Evolutionary conservation across 345 rosid genomes (phyloP).

Genomic region (Acer yangbiense): DNA sequence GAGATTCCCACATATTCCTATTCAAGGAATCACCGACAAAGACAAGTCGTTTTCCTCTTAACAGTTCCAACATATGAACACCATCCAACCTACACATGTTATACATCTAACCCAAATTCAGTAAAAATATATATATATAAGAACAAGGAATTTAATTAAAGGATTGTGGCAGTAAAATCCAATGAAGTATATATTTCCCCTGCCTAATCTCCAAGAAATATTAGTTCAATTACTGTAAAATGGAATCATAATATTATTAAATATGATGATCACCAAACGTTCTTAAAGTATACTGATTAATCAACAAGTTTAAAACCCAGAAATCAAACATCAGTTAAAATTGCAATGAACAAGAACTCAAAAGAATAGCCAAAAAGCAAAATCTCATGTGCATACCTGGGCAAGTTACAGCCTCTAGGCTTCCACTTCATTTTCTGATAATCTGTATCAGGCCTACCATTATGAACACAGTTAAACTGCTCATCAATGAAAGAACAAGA

Average conservation of each 20-base stretch:
- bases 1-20: slow-evolving; percentile 98
- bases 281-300: background rate
- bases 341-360: background rate
- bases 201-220: background rate
- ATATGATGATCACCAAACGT: background rate
- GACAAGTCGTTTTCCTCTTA: slow-evolving; percentile 83
- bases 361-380: background rate
- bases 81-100: slow-evolving; percentile 62
- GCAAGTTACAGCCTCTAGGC: slow-evolving; percentile 80
- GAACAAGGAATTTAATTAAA: background rate
- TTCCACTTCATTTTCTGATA: slow-evolving; percentile 84
- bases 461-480: slow-evolving; percentile 75
- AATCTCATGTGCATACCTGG: slow-evolving; percentile 49
- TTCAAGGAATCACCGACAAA: slow-evolving; percentile 94
- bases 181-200: background rate
- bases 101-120: slow-evolving; percentile 10
- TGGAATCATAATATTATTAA: too few relatives aligned
- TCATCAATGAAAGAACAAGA: slow-evolving; percentile 82
- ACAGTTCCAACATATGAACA: slow-evolving; percentile 59
- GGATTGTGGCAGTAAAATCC: background rate
- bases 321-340: background rate
- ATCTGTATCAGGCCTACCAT: slow-evolving; percentile 79
- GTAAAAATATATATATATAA: background rate
- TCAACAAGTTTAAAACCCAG: background rate
- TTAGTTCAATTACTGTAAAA: too few relatives aligned